Percentiles rank a stretch among this genome's conserved stretches.
phyloP scores from a whole-genome alignment of 2,329 filamentous ascomycete species.

The Amauroascus verrucosus region DNA sequence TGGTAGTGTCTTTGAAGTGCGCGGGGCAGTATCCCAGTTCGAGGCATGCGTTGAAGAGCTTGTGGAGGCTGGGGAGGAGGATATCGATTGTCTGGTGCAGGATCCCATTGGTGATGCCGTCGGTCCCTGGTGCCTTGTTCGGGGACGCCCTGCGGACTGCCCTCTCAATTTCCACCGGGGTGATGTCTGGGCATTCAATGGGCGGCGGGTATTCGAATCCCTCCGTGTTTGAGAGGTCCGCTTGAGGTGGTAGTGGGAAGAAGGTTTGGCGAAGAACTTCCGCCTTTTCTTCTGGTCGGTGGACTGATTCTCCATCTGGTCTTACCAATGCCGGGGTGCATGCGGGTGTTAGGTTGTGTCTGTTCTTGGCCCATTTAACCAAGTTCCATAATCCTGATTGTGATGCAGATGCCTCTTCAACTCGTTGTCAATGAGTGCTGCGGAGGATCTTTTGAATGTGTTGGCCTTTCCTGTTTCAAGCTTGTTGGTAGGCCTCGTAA shows the following conservation, averaged over 20 bases:
- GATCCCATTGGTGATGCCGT: constrained; percentile 16
- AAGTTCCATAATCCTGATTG: too few species aligned
- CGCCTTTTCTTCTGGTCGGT: too few species aligned
- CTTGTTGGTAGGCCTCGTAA: constrained; percentile 14
- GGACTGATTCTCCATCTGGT: too few species aligned
- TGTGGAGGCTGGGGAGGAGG: neutral
- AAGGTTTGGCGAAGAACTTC: constrained; percentile 15
- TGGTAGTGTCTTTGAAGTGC: constrained; percentile 17
- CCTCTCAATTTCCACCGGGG: constrained; percentile 18
- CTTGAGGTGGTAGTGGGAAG: constrained; percentile 17
- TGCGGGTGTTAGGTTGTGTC: too few species aligned
- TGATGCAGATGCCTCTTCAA: too few species aligned
- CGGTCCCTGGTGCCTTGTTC: constrained; percentile 20
- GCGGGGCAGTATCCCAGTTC: constrained; percentile 15
- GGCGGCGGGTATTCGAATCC: constrained; percentile 15
- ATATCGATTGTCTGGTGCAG: neutral
- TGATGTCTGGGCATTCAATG: constrained; percentile 18
- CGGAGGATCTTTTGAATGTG: constrained; percentile 18
- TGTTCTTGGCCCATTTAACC: too few species aligned
- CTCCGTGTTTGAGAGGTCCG: constrained; percentile 16
- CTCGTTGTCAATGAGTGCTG: constrained; percentile 18
- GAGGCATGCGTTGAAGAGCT: constrained; percentile 13
- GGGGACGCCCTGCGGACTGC: constrained; percentile 17
- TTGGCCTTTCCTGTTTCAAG: constrained; percentile 22
- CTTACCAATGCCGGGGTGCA: too few species aligned